phyloP scores from a whole-genome alignment of 1,284 basidiomycete genomes.

The Ceratobasidium sp. region DNA sequence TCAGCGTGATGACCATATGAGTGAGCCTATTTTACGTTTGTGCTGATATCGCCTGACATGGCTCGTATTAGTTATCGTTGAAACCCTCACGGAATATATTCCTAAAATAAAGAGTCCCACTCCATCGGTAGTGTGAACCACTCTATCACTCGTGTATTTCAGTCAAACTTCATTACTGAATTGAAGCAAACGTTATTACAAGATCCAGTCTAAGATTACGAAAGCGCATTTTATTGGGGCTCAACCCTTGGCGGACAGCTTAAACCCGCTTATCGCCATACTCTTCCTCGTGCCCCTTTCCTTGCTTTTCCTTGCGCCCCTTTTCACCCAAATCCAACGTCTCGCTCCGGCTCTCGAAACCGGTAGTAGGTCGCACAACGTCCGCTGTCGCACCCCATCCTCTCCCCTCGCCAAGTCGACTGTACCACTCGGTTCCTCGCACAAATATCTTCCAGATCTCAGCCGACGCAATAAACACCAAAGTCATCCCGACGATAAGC shows the following conservation, averaged over 20 bases:
- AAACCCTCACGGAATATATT: constrained; percentile 5
- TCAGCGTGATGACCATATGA: constrained; percentile 58
- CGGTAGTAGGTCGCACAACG: constrained; percentile 21
- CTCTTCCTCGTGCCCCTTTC: constrained; percentile 8
- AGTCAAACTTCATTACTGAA: constrained; percentile 12
- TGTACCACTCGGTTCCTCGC: constrained; percentile 22
- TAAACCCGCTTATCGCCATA: constrained; percentile 33
- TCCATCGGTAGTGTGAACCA: no score
- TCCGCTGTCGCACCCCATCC: constrained; percentile 42
- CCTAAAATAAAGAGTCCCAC: no score
- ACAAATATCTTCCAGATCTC: constrained; percentile 45
- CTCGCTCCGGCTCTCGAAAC: neutral
- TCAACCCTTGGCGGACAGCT: neutral
- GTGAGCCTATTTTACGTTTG: constrained; percentile 37
- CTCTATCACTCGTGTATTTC: neutral
- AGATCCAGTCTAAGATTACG: constrained; percentile 25
- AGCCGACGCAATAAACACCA: constrained; percentile 33
- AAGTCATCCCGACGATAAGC: constrained; percentile 53
- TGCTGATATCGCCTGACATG: neutral
- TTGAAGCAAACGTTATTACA: constrained; percentile 39
- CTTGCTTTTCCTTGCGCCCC: constrained; percentile 15
- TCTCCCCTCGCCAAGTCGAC: constrained; percentile 27
- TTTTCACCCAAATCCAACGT: constrained; percentile 38
- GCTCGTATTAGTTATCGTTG: constrained; percentile 48
- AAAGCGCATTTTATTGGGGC: constrained; percentile 8